phyloP scores from a whole-genome alignment of 805 yeast genomes.

The Candida wancherniae region DNA sequence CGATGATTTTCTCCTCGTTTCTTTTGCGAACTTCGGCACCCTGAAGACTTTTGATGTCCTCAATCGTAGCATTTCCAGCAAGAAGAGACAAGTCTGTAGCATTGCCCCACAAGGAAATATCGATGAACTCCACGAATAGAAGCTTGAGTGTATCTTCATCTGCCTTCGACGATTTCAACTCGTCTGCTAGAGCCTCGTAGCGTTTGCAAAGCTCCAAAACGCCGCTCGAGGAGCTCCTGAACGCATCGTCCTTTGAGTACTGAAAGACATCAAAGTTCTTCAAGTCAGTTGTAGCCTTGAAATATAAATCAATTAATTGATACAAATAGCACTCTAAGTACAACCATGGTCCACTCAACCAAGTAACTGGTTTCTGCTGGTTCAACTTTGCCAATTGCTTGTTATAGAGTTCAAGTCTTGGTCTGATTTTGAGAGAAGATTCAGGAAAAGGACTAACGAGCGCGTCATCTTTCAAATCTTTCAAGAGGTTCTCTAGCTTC shows the following conservation, averaged over 20 bases:
- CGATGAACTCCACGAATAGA: constrained; percentile 77
- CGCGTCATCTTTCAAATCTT: constrained; percentile 38
- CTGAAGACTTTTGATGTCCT: constrained; percentile 86
- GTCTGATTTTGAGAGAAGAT: constrained; percentile 38
- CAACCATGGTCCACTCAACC: constrained; percentile 91
- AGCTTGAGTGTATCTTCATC: constrained; percentile 44
- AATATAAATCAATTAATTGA: constrained; percentile 57
- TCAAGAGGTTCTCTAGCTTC: constrained; percentile 40
- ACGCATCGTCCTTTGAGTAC: constrained; percentile 65
- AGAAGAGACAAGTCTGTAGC: constrained; percentile 91
- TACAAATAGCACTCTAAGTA: constrained; percentile 82
- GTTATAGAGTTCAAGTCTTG: constrained; percentile 56
- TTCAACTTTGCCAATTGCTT: constrained; percentile 38
- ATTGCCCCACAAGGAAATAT: constrained; percentile 95
- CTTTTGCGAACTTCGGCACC: constrained; percentile 82
- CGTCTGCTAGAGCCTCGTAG: constrained; percentile 35
- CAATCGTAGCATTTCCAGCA: constrained; percentile 76
- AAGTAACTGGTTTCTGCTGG: constrained; percentile 38
- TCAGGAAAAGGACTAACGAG: constrained; percentile 25
- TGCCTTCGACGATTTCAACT: constrained; percentile 14
- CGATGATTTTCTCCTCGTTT: constrained; percentile 72
- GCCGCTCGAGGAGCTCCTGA: constrained; percentile 68
- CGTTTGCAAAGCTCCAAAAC: constrained; percentile 76
- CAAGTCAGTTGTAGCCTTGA: constrained; percentile 17
- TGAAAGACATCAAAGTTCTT: constrained; percentile 65